Evolutionary conservation across 1,139 yeast species (phyloP), one percentile per base, ranked within the genome.

Genomic region (Starmera stellimalicola): DNA sequence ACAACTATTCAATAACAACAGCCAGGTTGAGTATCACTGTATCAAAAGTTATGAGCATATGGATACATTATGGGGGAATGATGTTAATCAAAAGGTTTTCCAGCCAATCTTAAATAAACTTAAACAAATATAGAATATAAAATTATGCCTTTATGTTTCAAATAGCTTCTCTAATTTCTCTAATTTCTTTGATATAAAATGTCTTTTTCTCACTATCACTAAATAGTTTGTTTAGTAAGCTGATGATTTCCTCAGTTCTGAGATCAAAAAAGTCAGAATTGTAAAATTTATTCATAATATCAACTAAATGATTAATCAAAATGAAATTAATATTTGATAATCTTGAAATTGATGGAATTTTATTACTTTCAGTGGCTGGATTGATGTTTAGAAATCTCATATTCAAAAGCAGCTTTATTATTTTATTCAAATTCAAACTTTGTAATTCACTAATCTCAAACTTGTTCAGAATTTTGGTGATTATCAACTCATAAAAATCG

Each of bases 31-130:
- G 2, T 50, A 63, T 0, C 54, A 63, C 15, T 63, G 69, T 3
- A 65, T 73, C 3, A 59, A 54, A 0, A 55, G 60, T 14, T 85
- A 82, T 52, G 88, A 84, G 43, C 95, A 84, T 53, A 66, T 84
- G 55, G 95, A 84, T 50, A 81, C 81, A n/a, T 52, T 84, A 18
- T 84, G 95, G 95, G 91, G 91, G 1, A 47, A 59, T n/a, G 82
- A 80, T 43, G 84, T 73, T 3, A 59, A 62, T 8, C 60, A 62
- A 4, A 49, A 41, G 18, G 79, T 77, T 2, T 38, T 64, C 60
- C 32, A 37, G 28, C 52, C 49, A 6, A 50, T 57, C 7, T 7
- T 55, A 10, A 30, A 37, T 3, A 42, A 40, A 28, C 35, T 53
- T n/a, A n/a, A n/a, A n/a, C n/a, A n/a, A n/a, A n/a, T n/a, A n/a